Evolutionary conservation across 2,329 filamentous ascomycete genomes (phyloP).

Genomic region (Onygenales sp.): DNA sequence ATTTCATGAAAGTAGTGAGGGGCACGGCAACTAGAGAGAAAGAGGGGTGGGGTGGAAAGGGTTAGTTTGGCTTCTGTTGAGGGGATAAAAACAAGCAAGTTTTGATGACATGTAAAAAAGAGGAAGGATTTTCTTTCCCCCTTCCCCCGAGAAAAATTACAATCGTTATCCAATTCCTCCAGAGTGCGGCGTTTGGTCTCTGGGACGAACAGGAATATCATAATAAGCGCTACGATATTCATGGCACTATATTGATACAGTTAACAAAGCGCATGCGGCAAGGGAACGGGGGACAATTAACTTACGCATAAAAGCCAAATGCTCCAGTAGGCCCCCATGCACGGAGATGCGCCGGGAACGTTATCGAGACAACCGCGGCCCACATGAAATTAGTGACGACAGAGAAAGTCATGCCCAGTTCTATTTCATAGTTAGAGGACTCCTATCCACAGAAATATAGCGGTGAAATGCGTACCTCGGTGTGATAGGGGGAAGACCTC

Average conservation of each 20-base stretch:
- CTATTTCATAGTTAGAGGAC: conserved; percentile 19
- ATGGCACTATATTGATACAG: conserved; percentile 30
- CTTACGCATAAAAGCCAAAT: conserved; percentile 51
- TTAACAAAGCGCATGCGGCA: conserved; percentile 2
- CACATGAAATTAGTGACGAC: conserved; percentile 38
- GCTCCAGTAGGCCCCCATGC: conserved; percentile 44
- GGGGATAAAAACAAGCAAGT: too few species aligned
- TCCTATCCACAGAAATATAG: conserved; percentile 13
- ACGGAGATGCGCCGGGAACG: conserved; percentile 39
- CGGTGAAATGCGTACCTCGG: conserved; percentile 27
- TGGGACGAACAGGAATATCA: conserved; percentile 55
- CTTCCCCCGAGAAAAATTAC: too few species aligned
- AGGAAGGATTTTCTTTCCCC: too few species aligned
- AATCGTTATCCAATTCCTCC: conserved; percentile 47
- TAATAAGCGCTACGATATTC: conserved; percentile 50
- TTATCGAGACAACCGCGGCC: conserved; percentile 41
- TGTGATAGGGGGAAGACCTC: conserved; percentile 49
- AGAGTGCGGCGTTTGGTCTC: conserved; percentile 48
- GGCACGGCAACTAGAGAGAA: too few species aligned
- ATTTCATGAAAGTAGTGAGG: too few species aligned
- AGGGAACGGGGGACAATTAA: conserved; percentile 5
- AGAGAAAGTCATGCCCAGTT: conserved; percentile 40
- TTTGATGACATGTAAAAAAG: too few species aligned
- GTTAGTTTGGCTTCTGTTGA: too few species aligned
- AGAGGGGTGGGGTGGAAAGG: too few species aligned